phyloP scores from a whole-genome alignment of 2,329 filamentous ascomycete species.

The Pseudophaeomoniella oleicola region DNA sequence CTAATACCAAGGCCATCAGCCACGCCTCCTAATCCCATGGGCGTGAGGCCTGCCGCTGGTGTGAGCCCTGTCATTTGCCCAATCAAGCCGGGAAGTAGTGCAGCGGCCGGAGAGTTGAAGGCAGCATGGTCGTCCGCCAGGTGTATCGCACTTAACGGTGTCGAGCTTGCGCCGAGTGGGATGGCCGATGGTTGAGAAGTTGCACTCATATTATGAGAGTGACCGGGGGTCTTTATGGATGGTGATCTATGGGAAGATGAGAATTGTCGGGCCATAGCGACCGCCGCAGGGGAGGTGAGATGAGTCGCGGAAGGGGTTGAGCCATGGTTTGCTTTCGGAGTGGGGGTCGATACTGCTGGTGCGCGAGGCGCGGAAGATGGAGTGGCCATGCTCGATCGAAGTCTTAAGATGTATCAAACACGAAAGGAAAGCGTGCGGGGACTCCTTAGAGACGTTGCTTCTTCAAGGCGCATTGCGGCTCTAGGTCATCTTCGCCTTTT shows the following conservation, averaged over 20 bases:
- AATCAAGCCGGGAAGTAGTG: constrained; percentile 16
- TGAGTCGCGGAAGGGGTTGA: background rate
- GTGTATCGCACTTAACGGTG: constrained; percentile 4
- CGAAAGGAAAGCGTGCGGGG: too few relatives aligned
- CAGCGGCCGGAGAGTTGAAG: constrained; percentile 29
- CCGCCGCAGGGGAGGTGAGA: background rate
- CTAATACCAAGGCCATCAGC: constrained; percentile 22
- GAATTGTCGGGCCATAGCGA: background rate
- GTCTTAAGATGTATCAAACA: too few relatives aligned
- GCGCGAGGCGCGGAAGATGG: background rate
- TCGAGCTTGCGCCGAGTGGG: constrained; percentile 21
- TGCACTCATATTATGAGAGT: constrained; percentile 18
- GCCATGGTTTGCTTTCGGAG: background rate
- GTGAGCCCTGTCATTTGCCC: background rate
- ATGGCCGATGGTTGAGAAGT: constrained; percentile 28
- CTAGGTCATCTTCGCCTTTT: too few relatives aligned
- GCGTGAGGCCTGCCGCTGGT: constrained; percentile 8
- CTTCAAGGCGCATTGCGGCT: too few relatives aligned
- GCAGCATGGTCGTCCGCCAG: constrained; percentile 25
- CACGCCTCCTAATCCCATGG: constrained; percentile 5
- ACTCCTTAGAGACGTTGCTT: too few relatives aligned
- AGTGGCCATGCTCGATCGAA: background rate
- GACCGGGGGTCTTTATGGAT: constrained; percentile 25
- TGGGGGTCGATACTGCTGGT: background rate
- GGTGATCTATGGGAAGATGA: constrained; percentile 22